Evolutionary conservation across 2,329 filamentous ascomycete genomes (phyloP).

Genomic region (Incumbomyces lentus): DNA sequence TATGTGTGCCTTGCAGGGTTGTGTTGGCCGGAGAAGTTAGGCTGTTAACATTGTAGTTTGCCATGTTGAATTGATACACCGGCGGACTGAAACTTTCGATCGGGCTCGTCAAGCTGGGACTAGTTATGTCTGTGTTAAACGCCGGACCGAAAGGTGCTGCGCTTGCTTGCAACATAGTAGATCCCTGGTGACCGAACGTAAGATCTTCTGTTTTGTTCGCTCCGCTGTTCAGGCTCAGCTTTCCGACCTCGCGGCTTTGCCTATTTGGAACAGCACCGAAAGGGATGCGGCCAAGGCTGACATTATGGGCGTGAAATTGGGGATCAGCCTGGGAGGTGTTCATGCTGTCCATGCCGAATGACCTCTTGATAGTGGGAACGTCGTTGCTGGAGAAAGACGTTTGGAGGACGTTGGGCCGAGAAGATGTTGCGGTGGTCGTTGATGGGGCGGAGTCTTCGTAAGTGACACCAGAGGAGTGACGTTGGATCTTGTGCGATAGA

Average conservation of each 20-base stretch:
- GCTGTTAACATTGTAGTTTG: conserved; percentile 21
- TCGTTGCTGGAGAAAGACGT: conserved; percentile 87
- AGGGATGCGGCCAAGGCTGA: conserved; percentile 70
- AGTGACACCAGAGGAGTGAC: conserved; percentile 36
- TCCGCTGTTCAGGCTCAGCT: conserved; percentile 33
- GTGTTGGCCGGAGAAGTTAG: conserved; percentile 29
- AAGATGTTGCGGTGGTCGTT: conserved; percentile 33
- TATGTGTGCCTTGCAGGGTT: conserved; percentile 38
- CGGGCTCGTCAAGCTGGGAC: conserved; percentile 25
- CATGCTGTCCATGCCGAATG: conserved; percentile 39
- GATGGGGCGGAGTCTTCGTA: conserved; percentile 15
- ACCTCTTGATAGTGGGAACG: conserved; percentile 70
- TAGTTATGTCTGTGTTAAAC: conserved; percentile 30
- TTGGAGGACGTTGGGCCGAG: conserved; percentile 47
- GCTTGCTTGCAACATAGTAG: conserved; percentile 55
- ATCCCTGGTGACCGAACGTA: conserved; percentile 6
- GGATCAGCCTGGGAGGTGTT: conserved; percentile 51
- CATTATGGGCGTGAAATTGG: conserved; percentile 61
- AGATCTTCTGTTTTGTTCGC: conserved; percentile 16
- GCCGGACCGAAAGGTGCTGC: conserved; percentile 68
- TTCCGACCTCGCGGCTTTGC: conserved; percentile 58
- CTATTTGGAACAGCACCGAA: conserved; percentile 54
- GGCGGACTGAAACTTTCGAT: conserved; percentile 30
- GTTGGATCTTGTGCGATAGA: conserved; percentile 27
- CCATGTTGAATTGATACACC: conserved; percentile 34